Evolutionary conservation across 768 basidiomycete genomes (phyloP), one percentile per base, ranked within the genome.

Genomic region (Kwoniella shandongensis): DNA sequence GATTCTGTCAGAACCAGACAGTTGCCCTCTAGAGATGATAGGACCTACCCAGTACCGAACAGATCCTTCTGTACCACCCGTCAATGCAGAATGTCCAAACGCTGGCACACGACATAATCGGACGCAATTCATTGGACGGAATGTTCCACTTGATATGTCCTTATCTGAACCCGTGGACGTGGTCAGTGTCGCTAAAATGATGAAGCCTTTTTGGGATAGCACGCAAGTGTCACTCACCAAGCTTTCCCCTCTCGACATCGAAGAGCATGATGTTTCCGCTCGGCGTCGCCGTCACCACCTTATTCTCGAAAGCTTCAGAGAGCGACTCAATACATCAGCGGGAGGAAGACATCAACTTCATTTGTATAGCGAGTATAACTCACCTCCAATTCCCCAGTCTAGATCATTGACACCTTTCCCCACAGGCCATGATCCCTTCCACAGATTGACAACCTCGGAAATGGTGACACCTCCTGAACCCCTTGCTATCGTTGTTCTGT

Each of bases 331-430:
- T 44, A 25, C 29, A 23, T 36, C 26, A 47, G 23, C n/a, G n/a
- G n/a, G n/a, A n/a, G n/a, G 26, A 5, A 32, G 8, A 5, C 7
- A 25, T 15, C 2, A 4, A 18, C n/a, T 36, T 13, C 30, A 27
- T 15, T 17, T 15, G 8, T 7, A 25, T n/a, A 17, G 39, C 15
- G 7, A 27, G 39, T 5, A 1, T 4, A 30, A 65, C 74, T 54
- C 48, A 76, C 74, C 46, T 41, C 71, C 73, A 0, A 64, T 59
- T 10, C 73, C 75, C 75, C 75, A 76, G 42, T 73, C 73, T 4
- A 76, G 35, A 53, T 65, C 67, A 42, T 70, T 74, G 4, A 76
- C 69, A 32, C 66, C 65, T 39, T 72, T 69, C 7, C 69, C 62
- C 3, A 63, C 64, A 6, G 63, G 59, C 61, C 71, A 72, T 29